Evolutionary conservation across 176 grass and related monocot species (phyloP).

Genomic region (Guadua angustifolia): DNA sequence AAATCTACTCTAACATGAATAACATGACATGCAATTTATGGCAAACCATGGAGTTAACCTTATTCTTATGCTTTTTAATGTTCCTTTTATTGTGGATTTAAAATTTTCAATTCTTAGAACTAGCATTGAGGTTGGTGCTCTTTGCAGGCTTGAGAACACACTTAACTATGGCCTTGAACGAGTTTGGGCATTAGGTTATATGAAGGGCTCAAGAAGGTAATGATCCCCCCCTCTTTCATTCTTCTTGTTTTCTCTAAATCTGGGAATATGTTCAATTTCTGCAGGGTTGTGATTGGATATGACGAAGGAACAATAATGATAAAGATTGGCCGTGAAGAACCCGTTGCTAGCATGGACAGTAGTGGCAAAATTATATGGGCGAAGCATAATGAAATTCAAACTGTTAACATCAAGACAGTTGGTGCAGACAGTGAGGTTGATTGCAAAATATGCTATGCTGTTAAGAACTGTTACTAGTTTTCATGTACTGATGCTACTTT

Average conservation of each 20-base stretch:
- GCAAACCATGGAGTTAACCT: background rate
- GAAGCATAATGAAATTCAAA: constrained; percentile 91
- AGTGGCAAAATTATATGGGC: constrained; percentile 74
- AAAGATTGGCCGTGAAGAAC: constrained; percentile 69
- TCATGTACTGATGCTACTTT: constrained; percentile 8
- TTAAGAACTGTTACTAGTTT: background rate
- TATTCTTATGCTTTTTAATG: background rate
- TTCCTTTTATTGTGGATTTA: constrained; percentile 16
- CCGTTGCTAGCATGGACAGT: constrained; percentile 73
- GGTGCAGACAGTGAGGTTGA: constrained; percentile 77
- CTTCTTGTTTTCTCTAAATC: constrained; percentile 33
- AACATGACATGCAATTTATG: constrained; percentile 3
- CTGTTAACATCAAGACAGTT: constrained; percentile 87
- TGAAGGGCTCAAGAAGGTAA: constrained; percentile 75
- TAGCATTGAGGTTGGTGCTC: constrained; percentile 17
- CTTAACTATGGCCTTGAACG: constrained; percentile 82
- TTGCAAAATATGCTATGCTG: background rate
- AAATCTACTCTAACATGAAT: too few species aligned
- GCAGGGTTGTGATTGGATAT: constrained; percentile 74
- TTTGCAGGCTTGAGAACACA: constrained; percentile 69
- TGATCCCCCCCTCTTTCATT: too few species aligned
- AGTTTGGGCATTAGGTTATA: constrained; percentile 78
- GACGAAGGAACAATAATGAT: constrained; percentile 88
- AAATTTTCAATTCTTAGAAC: background rate
- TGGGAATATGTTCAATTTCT: constrained; percentile 9